Evolutionary conservation across 208 protist genomes (phyloP).

Genomic region (Acanthamoeba divionensis): DNA sequence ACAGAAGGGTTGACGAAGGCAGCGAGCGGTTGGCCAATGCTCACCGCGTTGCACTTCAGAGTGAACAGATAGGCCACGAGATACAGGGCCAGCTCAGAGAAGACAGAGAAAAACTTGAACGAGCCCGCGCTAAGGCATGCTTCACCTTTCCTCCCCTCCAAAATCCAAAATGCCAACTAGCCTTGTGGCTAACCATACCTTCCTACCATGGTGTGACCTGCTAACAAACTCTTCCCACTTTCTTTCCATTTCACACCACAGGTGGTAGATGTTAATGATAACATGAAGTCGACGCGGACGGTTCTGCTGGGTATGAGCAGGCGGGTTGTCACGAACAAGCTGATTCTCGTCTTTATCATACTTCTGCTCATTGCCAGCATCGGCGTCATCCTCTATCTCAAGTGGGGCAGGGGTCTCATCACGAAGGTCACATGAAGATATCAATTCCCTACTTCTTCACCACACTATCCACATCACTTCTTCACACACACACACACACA

Average conservation of each 20-base stretch:
- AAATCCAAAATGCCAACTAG: too few species aligned
- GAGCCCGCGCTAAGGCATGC: neutral
- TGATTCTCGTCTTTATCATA: conserved; percentile 7
- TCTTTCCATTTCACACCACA: neutral
- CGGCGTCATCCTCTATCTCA: neutral
- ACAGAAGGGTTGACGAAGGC: neutral
- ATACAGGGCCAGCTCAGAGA: neutral
- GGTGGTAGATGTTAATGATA: neutral
- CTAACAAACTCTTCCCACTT: neutral
- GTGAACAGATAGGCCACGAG: conserved; percentile 2
- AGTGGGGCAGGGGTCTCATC: neutral
- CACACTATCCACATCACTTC: too few species aligned
- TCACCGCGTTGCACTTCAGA: conserved; percentile 9
- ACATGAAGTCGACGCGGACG: neutral
- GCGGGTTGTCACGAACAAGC: conserved; percentile 12
- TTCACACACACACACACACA: too few species aligned
- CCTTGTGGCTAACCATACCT: neutral
- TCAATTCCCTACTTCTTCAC: too few species aligned
- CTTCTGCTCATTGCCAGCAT: neutral
- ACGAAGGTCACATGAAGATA: neutral
- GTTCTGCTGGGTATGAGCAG: conserved; percentile 5
- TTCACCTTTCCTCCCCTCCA: too few species aligned
- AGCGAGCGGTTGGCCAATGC: neutral
- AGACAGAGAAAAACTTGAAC: neutral
- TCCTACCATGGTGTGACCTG: neutral